Percentiles rank a stretch among this genome's conserved stretches.
phyloP scores from a whole-genome alignment of 192 early-diverging fungal species.

The Phlyctochytrium arcticum region DNA sequence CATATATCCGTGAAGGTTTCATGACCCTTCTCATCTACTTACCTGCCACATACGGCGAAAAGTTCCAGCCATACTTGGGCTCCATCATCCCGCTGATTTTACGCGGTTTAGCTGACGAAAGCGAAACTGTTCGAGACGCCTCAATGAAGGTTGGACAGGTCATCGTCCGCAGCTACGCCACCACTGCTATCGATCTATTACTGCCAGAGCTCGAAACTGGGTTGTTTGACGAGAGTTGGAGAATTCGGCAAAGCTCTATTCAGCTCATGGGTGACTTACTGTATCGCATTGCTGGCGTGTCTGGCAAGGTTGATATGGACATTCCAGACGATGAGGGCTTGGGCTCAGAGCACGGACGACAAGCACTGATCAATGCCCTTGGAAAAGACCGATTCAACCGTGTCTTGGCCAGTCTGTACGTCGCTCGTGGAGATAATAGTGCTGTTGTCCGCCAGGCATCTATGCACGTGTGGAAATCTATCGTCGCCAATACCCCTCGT shows the following conservation, averaged over 20 bases:
- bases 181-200: slow-evolving; percentile 79
- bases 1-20: slow-evolving; percentile 93
- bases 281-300: slow-evolving; percentile 85
- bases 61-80: slow-evolving; percentile 88
- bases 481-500: slow-evolving; percentile 94
- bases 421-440: slow-evolving; percentile 79
- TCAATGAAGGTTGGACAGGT: slow-evolving; percentile 88
- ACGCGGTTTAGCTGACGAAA: slow-evolving; percentile 91
- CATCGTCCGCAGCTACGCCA: slow-evolving; percentile 88
- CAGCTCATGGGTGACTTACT: slow-evolving; percentile 94
- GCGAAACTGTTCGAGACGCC: slow-evolving; percentile 88
- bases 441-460: slow-evolving; percentile 83
- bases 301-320: slow-evolving; percentile 59
- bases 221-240: slow-evolving; percentile 90
- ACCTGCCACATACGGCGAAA: slow-evolving; percentile 88
- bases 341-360: slow-evolving; percentile 64
- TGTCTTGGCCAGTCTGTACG: slow-evolving; percentile 87
- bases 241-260: slow-evolving; percentile 90
- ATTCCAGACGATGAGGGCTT: slow-evolving; percentile 55
- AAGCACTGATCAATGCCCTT: slow-evolving; percentile 72
- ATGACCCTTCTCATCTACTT: slow-evolving; percentile 93
- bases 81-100: slow-evolving; percentile 85
- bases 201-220: slow-evolving; percentile 88
- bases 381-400: slow-evolving; percentile 80
- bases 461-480: slow-evolving; percentile 90